A percentile compares a stretch with the other conserved stretches of the same genome.
These are phyloP conservation scores for Porcisia hertigi DNA, from an alignment of 208 protist species.

Conservation along the genomic window DNA sequence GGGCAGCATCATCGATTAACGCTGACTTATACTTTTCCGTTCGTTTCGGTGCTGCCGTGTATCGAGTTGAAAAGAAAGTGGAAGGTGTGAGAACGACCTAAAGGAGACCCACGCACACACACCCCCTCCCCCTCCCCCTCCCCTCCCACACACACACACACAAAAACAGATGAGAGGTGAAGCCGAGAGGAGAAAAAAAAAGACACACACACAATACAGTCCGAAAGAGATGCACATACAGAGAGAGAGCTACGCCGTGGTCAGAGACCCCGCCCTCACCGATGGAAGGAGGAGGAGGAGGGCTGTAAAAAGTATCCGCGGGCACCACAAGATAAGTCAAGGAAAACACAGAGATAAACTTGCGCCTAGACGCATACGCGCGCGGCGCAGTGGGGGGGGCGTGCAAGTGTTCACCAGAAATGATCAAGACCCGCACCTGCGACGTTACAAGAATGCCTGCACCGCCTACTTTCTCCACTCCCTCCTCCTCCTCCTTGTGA, in stretches of 20 bases:
- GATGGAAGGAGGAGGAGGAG: background rate
- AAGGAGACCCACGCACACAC: background rate
- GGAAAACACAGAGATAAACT: background rate
- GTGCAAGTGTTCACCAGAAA: background rate
- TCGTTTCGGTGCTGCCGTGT: background rate
- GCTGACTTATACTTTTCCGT: background rate
- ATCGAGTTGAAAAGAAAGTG: background rate
- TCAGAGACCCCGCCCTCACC: background rate
- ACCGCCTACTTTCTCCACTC: too few species aligned
- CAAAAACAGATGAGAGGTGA: background rate
- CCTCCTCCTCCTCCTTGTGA: background rate
- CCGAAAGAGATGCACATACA: background rate
- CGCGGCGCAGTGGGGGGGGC: background rate
- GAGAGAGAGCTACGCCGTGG: background rate
- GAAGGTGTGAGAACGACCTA: background rate
- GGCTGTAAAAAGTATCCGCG: background rate
- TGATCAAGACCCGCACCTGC: conserved; percentile 3
- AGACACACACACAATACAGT: background rate
- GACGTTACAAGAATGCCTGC: background rate
- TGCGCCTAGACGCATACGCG: background rate
- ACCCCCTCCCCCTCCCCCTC: too few species aligned
- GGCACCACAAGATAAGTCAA: background rate
- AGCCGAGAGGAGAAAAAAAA: background rate
- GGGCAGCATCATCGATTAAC: background rate
- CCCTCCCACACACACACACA: too few species aligned